phyloP scores from a whole-genome alignment of 1,139 yeast species.

The Pneumocystis canis region DNA sequence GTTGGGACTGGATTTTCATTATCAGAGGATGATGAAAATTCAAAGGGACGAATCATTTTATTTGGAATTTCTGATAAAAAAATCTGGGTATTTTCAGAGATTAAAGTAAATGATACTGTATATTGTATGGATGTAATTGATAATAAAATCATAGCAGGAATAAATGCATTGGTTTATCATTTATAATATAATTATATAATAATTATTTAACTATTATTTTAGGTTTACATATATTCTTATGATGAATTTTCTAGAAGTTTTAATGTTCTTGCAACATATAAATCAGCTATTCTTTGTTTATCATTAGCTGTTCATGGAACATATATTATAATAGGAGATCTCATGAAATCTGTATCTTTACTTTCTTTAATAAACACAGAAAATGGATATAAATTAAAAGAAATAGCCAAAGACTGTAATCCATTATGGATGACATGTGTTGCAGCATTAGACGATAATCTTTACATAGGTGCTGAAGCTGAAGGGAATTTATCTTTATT shows the following conservation, averaged over 20 bases:
- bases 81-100: constrained; percentile 11
- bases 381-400: constrained; percentile 8
- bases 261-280: constrained; percentile 5
- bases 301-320: constrained; percentile 12
- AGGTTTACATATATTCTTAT: constrained; percentile 1
- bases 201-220: neutral
- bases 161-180: constrained; percentile 14
- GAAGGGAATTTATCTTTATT: constrained; percentile 17
- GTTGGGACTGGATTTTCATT: constrained; percentile 17
- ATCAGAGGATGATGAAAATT: constrained; percentile 15
- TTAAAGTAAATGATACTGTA: constrained; percentile 15
- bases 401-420: constrained; percentile 15
- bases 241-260: neutral
- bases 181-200: neutral
- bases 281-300: constrained; percentile 16
- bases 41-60: constrained; percentile 15
- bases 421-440: constrained; percentile 19
- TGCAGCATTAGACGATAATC: constrained; percentile 9
- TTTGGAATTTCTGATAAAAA: constrained; percentile 12
- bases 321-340: constrained; percentile 15
- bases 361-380: constrained; percentile 2
- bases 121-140: constrained; percentile 13
- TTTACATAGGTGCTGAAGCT: constrained; percentile 15
- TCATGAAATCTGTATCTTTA: constrained; percentile 16
- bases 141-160: constrained; percentile 13